Evolutionary conservation across 2,329 filamentous ascomycete species (phyloP), one percentile per base, ranked within the genome.

Genomic region (Lecanicillium sp.): DNA sequence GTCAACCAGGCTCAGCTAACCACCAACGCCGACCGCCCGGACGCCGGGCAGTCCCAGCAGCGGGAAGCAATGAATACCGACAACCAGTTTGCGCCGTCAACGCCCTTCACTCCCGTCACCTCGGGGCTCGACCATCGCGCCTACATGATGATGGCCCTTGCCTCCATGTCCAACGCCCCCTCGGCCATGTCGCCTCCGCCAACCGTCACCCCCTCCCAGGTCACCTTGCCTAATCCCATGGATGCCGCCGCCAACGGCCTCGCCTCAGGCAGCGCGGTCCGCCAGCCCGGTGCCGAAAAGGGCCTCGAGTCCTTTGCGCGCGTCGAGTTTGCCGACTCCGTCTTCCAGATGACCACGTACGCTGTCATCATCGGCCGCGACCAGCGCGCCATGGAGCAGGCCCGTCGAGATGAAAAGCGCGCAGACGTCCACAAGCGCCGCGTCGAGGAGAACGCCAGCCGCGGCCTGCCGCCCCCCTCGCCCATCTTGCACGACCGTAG

Each of bases 311-410:
- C 76, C 3, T 81, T 79, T 60, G 77, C 77, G 36, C 70, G 73
- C 44, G 70, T 90, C 52, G 78, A 83, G 57, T 90, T 90, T 60
- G 75, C 78, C 55, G 86, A 90, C 68, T 84, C 85, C 60, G 77
- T 82, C 48, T 90, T 87, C 62, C 86, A 87, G 65, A 86, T 90
- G 81, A 87, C 82, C 44, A 88, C 84, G 1, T 84, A 83, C 56
- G 75, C 79, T 44, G 77, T 90, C 56, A 78, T 86, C 49, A 79
- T 90, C 23, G 86, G 85, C 47, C 82, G 86, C 52, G 86, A 90
- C 63, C 74, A 82, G 57, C 67, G 72, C 44, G 81, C 81, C 9
- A 65, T 80, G 54, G 67, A 73, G 47, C 72, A 78, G 55, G 79
- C 78, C 19, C 70, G 72, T 37, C 68, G 68, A 48, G 72, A 79